Conservation (phyloP, 306 rosid genomes). For the Pterocarpus santalinus region DNA sequence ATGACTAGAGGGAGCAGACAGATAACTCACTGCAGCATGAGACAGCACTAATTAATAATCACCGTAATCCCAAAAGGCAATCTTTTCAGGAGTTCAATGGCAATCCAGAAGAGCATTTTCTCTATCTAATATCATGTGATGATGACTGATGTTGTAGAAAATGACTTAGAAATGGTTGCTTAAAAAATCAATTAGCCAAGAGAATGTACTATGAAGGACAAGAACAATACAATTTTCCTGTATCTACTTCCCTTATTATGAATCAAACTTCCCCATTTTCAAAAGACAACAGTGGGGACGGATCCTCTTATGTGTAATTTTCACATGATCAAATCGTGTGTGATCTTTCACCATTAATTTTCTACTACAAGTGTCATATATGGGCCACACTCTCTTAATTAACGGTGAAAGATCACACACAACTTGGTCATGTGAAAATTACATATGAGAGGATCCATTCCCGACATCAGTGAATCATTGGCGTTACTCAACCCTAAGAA, state of each 20-base stretch:
- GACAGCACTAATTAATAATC: not conserved
- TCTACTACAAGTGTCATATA: no score
- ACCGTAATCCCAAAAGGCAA: conserved; percentile 20
- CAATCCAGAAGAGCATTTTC: conserved; percentile 15
- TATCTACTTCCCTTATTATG: conserved; percentile 6
- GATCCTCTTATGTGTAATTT: no score
- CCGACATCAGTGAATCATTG: not conserved
- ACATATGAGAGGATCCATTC: no score
- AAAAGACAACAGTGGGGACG: not conserved
- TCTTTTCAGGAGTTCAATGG: conserved; percentile 8
- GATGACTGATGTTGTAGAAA: conserved; percentile 11
- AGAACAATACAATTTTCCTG: not conserved
- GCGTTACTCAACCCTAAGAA: conserved; percentile 13
- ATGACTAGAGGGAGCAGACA: not conserved
- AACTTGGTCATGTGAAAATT: no score
- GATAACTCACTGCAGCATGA: conserved; percentile 5
- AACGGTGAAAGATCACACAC: no score
- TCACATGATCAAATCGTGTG: no score
- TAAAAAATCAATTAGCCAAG: not conserved
- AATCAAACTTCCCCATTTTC: not conserved
- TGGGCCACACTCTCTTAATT: no score
- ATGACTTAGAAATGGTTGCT: not conserved
- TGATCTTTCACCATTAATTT: no score
- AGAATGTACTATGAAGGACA: not conserved
- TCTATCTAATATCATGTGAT: conserved; percentile 17